Evolutionary conservation across 176 grass and related monocot genomes (phyloP), one percentile per base, ranked within the genome.

Genomic region (Carex scoparia): DNA sequence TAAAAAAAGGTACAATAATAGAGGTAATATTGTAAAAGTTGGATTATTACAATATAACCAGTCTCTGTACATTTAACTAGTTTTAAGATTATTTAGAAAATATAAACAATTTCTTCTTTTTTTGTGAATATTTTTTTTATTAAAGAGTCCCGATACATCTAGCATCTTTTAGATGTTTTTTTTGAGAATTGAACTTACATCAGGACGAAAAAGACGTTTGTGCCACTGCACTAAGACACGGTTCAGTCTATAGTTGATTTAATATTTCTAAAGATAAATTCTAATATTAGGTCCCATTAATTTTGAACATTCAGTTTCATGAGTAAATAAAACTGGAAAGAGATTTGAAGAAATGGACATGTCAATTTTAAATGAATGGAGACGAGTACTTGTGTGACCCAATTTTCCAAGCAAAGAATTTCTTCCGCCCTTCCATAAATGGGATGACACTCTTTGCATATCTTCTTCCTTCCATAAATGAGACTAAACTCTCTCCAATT

Each of bases 361-460:
- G 4, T 69, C 58, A 42, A 69, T 83, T 65, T 82, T 0, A 3
- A 0, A 5, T 31, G 8, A 83, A 51, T 54, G 81, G 62, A 56
- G 63, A 8, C 7, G 30, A 5, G 7, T 9, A 32, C 28, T 76
- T 15, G 16, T 9, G 61, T 37, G 35, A 69, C 13, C 61, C n/a
- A 83, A 69, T 66, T 83, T 0, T 51, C 63, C 2, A 77, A 77
- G 72, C 72, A 77, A 77, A 18, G 72, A 77, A 77, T 77, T 54
- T 53, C 8, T 49, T 23, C 38, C 33, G 10, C 9, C 18, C 40
- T 69, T 65, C 62, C 81, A 83, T 69, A 69, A 37, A 18, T 67
- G 16, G 55, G 2, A 83, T 6, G 18, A 58, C 31, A 81, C 31
- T 8, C 35, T 12, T 35, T 60, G 0, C 77, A 9, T 15, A 80